phyloP scores from a whole-genome alignment of 225 moss, liverwort and hornwort species.

The Physcomitrium patens region DNA sequence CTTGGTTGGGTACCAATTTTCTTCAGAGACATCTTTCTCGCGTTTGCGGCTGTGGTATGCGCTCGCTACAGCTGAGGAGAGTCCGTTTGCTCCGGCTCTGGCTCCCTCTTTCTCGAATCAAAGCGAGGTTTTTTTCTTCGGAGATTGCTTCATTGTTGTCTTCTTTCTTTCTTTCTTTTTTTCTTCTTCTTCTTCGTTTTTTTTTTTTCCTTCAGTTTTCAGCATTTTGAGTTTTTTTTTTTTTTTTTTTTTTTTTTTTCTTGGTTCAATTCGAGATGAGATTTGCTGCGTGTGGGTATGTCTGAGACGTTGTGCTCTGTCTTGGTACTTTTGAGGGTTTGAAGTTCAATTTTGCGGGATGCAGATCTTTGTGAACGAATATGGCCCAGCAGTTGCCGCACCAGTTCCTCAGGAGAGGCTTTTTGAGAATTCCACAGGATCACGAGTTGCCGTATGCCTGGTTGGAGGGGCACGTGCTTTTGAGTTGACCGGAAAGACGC shows the following conservation, averaged over 20 bases:
- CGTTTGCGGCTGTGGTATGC: conserved; percentile 47
- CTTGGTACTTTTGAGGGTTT: background rate
- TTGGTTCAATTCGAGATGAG: background rate
- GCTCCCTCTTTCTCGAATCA: conserved; percentile 22
- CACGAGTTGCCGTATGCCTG: conserved; percentile 83
- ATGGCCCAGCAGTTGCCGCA: background rate
- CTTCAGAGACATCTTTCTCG: conserved; percentile 30
- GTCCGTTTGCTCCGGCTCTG: background rate
- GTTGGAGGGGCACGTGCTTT: conserved; percentile 91
- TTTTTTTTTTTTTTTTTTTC: background rate
- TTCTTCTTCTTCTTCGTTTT: background rate
- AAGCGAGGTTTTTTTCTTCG: conserved; percentile 26
- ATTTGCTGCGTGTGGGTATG: background rate
- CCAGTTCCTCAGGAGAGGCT: background rate
- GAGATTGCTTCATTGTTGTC: background rate
- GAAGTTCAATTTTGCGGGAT: background rate
- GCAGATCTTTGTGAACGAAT: conserved; percentile 12
- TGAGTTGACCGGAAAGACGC: conserved; percentile 77
- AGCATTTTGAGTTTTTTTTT: no score
- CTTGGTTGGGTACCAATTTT: conserved; percentile 40
- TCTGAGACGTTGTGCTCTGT: background rate
- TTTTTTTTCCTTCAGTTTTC: no score
- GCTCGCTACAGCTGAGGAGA: background rate
- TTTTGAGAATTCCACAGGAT: background rate
- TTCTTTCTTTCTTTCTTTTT: background rate